A percentile compares a stretch with the other conserved stretches of the same genome.
These are phyloP conservation scores for Raphidocelis subcapitata DNA, from an alignment of 139 green algal genomes.

Conservation along the genomic window DNA sequence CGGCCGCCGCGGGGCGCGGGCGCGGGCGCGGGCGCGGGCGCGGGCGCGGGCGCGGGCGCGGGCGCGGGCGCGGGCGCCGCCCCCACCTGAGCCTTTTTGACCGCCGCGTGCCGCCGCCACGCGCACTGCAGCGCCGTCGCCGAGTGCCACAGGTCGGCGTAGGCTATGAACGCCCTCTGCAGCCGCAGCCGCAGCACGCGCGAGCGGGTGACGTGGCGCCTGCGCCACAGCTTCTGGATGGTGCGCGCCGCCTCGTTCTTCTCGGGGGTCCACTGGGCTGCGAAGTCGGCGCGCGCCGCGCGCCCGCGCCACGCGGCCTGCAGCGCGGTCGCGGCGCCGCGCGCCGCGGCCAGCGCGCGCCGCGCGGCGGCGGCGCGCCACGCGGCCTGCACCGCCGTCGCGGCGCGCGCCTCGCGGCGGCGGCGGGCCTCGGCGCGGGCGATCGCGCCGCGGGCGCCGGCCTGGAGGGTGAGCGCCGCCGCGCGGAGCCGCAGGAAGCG, in stretches of 20 bases:
- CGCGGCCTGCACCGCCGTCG: slow-evolving; percentile 74
- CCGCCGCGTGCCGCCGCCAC: background rate
- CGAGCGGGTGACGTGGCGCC: slow-evolving; percentile 15
- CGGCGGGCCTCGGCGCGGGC: slow-evolving; percentile 44
- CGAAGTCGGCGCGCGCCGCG: slow-evolving; percentile 20
- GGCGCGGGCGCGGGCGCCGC: no score
- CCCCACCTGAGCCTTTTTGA: no score
- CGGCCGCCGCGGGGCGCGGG: no score
- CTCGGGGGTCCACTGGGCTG: background rate
- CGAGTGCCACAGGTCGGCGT: background rate
- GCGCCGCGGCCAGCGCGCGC: background rate
- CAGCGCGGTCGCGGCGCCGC: slow-evolving; percentile 22
- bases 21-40: no score
- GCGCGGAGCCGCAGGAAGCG: background rate
- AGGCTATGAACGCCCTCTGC: slow-evolving; percentile 2
- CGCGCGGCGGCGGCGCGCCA: slow-evolving; percentile 54
- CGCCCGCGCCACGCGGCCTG: slow-evolving; percentile 39
- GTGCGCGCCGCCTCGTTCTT: background rate
- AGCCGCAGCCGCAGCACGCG: no score
- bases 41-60: no score
- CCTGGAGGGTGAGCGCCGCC: slow-evolving; percentile 35
- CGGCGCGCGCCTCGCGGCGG: slow-evolving; percentile 55
- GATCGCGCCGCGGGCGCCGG: slow-evolving; percentile 32
- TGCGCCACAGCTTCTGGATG: slow-evolving; percentile 21
- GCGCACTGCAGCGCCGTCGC: slow-evolving; percentile 1